These are phyloP conservation scores for Penicillium thymicola DNA, from an alignment of 2,329 filamentous ascomycete species.

Conservation along the genomic window DNA sequence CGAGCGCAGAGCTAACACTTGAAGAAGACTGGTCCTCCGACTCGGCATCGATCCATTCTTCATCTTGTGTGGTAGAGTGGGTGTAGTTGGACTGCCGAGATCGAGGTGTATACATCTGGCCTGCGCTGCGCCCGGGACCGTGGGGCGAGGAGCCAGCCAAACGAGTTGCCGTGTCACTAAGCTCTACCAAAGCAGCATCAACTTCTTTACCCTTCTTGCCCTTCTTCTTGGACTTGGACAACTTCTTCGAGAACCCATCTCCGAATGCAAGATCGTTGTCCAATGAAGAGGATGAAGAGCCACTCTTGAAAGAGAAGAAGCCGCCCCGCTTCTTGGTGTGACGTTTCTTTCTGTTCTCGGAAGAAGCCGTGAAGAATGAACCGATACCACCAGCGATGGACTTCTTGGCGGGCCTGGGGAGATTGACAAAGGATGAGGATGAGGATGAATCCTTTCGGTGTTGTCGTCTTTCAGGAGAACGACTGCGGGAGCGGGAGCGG, in stretches of 20 bases:
- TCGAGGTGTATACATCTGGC: conserved; percentile 32
- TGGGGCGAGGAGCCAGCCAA: conserved; percentile 42
- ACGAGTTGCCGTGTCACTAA: conserved; percentile 48
- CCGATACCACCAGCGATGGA: conserved; percentile 54
- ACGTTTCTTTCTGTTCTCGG: conserved; percentile 52
- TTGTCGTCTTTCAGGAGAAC: conserved; percentile 34
- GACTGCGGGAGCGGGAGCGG: conserved; percentile 33
- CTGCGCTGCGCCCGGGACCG: conserved; percentile 35
- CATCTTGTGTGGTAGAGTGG: conserved; percentile 40
- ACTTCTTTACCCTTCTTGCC: conserved; percentile 34
- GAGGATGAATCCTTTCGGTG: conserved; percentile 48
- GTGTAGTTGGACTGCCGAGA: conserved; percentile 26
- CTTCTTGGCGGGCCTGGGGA: conserved; percentile 55
- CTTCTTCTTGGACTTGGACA: conserved; percentile 37
- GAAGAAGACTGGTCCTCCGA: conserved; percentile 53
- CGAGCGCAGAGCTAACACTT: conserved; percentile 57
- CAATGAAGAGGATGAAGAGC: conserved; percentile 65
- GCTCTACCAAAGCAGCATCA: conserved; percentile 47
- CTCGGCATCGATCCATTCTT: conserved; percentile 56
- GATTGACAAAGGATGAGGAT: conserved; percentile 62
- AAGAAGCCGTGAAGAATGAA: conserved; percentile 62
- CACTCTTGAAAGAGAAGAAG: conserved; percentile 55
- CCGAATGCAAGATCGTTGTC: conserved; percentile 69
- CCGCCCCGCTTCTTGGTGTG: conserved; percentile 47
- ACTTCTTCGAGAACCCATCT: conserved; percentile 48